phyloP scores from a whole-genome alignment of 176 grass and related monocot species.

The Lolium multiflorum region DNA sequence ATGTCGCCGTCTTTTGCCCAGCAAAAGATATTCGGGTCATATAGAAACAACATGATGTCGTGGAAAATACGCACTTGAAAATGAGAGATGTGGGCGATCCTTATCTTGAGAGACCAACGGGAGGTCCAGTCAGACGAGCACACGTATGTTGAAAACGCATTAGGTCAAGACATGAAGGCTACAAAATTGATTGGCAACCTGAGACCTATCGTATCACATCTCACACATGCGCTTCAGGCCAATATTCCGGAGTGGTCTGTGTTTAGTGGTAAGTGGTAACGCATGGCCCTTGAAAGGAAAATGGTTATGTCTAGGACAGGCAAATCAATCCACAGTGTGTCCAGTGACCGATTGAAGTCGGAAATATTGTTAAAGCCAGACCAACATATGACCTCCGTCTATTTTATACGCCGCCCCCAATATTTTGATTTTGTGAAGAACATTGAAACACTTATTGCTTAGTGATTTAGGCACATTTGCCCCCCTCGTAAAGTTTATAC shows the following conservation, averaged over 20 bases:
- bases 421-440: too few relatives aligned
- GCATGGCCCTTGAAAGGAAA: not conserved
- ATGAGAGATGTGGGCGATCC: constrained; percentile 13
- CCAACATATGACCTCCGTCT: too few relatives aligned
- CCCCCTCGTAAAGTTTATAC: too few relatives aligned
- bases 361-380: not conserved
- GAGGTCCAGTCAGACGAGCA: not conserved
- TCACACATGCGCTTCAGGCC: not conserved
- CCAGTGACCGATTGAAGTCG: not conserved
- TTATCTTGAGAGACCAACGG: constrained; percentile 24
- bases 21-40: not conserved
- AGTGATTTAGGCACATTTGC: too few relatives aligned
- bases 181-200: not conserved
- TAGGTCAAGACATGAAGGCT: constrained; percentile 9
- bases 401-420: too few relatives aligned
- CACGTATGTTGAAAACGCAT: not conserved
- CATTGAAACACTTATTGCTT: too few relatives aligned
- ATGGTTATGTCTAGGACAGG: not conserved
- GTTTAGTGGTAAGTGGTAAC: not conserved
- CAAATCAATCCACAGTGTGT: not conserved
- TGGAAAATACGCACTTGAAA: not conserved
- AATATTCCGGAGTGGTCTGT: not conserved
- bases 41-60: not conserved
- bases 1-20: constrained; percentile 26
- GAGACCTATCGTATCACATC: not conserved